phyloP scores from a whole-genome alignment of 179 eudicot genomes.

The Silene vulgaris region DNA sequence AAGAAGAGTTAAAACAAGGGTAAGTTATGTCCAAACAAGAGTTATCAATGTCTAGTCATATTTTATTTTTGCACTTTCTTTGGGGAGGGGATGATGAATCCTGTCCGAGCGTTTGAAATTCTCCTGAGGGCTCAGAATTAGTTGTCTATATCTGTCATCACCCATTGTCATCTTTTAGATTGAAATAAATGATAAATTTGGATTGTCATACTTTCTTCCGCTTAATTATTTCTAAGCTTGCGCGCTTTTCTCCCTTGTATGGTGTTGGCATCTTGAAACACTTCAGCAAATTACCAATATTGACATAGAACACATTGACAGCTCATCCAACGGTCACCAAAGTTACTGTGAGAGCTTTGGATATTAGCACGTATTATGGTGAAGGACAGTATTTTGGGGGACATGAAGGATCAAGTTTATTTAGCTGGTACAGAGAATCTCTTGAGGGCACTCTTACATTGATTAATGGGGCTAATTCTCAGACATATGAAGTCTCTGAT shows the following conservation, averaged over 20 bases:
- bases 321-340: conserved; percentile 67
- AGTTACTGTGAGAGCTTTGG: conserved; percentile 50
- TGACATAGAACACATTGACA: conserved; percentile 32
- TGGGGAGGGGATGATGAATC: neutral
- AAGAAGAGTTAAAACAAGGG: neutral
- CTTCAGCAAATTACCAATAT: conserved; percentile 14
- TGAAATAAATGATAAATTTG: conserved; percentile 5
- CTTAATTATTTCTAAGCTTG: neutral
- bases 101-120: neutral
- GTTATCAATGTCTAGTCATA: neutral
- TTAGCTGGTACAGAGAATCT: conserved; percentile 89
- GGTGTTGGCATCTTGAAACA: conserved; percentile 7
- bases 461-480: conserved; percentile 62
- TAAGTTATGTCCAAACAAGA: neutral
- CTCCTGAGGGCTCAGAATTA: neutral
- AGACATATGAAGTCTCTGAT: conserved; percentile 76
- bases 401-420: conserved; percentile 75
- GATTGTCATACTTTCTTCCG: neutral
- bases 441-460: conserved; percentile 56
- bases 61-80: neutral
- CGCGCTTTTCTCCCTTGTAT: neutral
- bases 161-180: neutral
- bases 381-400: conserved; percentile 98
- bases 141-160: neutral
- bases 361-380: conserved; percentile 52